Evolutionary conservation across 306 rosid species (phyloP).

Genomic region (Acacia confusa): DNA sequence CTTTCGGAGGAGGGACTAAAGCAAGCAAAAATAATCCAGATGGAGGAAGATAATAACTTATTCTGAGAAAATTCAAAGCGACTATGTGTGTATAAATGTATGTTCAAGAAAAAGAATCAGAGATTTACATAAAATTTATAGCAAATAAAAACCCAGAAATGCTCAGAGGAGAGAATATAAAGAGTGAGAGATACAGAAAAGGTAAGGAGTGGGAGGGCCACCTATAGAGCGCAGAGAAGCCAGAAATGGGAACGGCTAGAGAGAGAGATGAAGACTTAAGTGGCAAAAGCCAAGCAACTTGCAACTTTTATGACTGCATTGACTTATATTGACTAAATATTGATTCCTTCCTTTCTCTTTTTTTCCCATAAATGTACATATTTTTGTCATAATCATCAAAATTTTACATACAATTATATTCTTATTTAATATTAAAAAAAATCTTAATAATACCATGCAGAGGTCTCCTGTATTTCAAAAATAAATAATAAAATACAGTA

Average conservation of each 20-base stretch:
- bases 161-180: neutral
- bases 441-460: too few relatives aligned
- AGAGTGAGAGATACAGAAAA: neutral
- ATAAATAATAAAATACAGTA: too few relatives aligned
- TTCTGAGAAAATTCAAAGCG: neutral
- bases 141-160: slow-evolving; percentile 28
- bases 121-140: slow-evolving; percentile 24
- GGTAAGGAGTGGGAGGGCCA: neutral
- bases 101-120: slow-evolving; percentile 1
- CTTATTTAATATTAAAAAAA: too few relatives aligned
- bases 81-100: neutral
- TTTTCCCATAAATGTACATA: neutral
- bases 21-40: neutral
- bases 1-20: neutral
- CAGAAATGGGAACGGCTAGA: neutral
- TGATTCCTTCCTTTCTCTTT: neutral
- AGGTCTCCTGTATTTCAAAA: too few relatives aligned
- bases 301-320: neutral
- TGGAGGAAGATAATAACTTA: neutral
- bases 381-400: neutral
- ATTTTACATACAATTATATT: neutral
- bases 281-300: slow-evolving; percentile 4
- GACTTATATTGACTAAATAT: neutral
- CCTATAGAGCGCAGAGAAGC: slow-evolving; percentile 8
- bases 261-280: neutral